Evolutionary conservation across 2,329 filamentous ascomycete genomes (phyloP).

Genomic region (Neurospora sp.): DNA sequence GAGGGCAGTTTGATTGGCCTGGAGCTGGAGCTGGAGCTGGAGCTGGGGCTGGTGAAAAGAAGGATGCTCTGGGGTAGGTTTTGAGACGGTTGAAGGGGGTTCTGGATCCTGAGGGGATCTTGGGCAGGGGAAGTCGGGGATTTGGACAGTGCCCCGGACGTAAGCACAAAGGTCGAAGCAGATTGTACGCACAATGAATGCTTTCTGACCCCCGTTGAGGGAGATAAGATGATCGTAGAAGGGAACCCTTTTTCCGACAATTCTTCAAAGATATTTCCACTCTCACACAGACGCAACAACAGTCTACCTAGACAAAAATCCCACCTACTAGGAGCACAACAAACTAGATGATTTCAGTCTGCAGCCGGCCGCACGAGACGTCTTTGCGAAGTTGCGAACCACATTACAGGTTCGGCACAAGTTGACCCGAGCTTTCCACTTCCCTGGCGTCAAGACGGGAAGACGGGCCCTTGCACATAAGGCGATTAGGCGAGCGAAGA

Average conservation of each 20-base stretch:
- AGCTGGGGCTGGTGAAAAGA: background rate
- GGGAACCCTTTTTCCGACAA: background rate
- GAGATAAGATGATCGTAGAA: background rate
- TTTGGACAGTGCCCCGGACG: background rate
- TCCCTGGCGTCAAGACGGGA: background rate
- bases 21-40: background rate
- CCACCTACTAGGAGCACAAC: background rate
- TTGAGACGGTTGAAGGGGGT: background rate
- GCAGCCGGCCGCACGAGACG: background rate
- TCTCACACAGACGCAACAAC: background rate
- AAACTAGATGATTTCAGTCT: background rate
- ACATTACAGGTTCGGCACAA: background rate
- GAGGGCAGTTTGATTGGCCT: background rate
- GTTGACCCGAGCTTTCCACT: background rate
- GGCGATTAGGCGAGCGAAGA: background rate
- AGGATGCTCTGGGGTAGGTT: background rate
- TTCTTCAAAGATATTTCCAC: background rate
- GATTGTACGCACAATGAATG: background rate
- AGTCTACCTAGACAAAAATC: background rate
- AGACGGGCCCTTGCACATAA: background rate
- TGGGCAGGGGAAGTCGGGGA: constrained; percentile 1
- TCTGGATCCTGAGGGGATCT: background rate
- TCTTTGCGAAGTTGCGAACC: background rate
- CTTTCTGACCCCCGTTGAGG: background rate
- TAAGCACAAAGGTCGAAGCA: background rate